Percentiles rank a stretch among this genome's conserved stretches.
phyloP scores from a whole-genome alignment of 495 filamentous ascomycete genomes.

The Schizothecium vesticola region DNA sequence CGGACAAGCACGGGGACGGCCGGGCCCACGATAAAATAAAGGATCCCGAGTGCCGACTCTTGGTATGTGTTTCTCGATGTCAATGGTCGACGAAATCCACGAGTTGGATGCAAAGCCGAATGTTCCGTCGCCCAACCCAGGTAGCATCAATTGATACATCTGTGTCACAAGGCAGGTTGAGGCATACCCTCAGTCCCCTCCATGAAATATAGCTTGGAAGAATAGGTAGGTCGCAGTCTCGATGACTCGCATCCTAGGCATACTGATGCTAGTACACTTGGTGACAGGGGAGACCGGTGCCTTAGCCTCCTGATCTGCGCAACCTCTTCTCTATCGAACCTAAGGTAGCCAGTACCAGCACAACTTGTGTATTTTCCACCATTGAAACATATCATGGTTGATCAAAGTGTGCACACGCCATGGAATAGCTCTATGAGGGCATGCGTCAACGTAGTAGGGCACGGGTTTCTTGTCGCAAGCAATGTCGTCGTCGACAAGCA shows the following conservation, averaged over 20 bases:
- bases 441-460: not conserved
- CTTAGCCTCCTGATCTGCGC: not conserved
- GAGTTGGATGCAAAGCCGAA: not conserved
- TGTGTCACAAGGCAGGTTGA: not conserved
- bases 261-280: not conserved
- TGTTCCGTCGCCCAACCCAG: not conserved
- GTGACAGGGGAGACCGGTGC: not conserved
- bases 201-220: not conserved
- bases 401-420: not conserved
- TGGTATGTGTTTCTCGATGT: not conserved
- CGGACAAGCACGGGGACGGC: not conserved
- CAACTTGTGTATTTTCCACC: not conserved
- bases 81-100: not conserved
- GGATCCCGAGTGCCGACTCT: not conserved
- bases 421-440: not conserved
- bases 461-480: not conserved
- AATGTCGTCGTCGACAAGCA: not conserved
- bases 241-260: too few relatives aligned
- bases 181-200: not conserved
- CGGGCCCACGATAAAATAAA: not conserved
- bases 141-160: not conserved
- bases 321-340: not conserved
- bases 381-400: too few relatives aligned
- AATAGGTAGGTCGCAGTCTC: too few relatives aligned
- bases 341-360: too few relatives aligned